Base-by-base conservation (phyloP, 2,329 filamentous ascomycete species). In the Diaporthe capsici region DNA sequence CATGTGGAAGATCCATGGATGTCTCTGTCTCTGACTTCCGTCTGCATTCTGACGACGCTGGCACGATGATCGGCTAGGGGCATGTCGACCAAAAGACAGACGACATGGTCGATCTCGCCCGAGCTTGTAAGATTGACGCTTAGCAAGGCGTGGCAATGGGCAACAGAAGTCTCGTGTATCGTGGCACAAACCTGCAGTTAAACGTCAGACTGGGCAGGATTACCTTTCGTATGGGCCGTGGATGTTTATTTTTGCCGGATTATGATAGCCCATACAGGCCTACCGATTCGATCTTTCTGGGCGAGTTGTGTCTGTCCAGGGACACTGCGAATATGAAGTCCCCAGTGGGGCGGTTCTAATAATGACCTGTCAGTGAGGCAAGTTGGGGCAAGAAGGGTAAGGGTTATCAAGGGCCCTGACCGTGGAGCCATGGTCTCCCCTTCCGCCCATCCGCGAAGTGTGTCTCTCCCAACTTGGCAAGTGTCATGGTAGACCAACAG, bases 51-150 rank as follows among this genome's bases (percentile, higher is more conserved):
- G 65, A 49, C 42, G 61, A 65, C 42, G 39, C 39, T 44, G 42
- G 17, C 60, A 65, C 17, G 60, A 63, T n/a, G 60, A 68, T 53
- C 63, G 47, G 31, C 63, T 53, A 20, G 34, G 63, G 49, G 47
- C 22, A 7, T 10, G 31, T 37, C 47, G n/a, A 53, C 34, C 22
- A 37, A 53, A 25, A 20, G 47, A 55, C 34, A 39, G 31, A 39
- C 34, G 17, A 4, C 65, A 42, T n/a, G n/a, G 49, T 9, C n/a
- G 49, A 55, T 70, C 65, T 20, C 9, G 34, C 37, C 9, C 6
- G 28, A 31, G 17, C 25, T 17, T 55, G 53, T 9, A 12, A 25
- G 12, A 8, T 39, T 22, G 47, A 39, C 42, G 65, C 17, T 15
- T 3, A 53, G 6, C 47, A 6, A 28, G 34, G 28, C 34, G 31